phyloP scores from a whole-genome alignment of 192 early-diverging fungal genomes.

The Coemansia sp. region DNA sequence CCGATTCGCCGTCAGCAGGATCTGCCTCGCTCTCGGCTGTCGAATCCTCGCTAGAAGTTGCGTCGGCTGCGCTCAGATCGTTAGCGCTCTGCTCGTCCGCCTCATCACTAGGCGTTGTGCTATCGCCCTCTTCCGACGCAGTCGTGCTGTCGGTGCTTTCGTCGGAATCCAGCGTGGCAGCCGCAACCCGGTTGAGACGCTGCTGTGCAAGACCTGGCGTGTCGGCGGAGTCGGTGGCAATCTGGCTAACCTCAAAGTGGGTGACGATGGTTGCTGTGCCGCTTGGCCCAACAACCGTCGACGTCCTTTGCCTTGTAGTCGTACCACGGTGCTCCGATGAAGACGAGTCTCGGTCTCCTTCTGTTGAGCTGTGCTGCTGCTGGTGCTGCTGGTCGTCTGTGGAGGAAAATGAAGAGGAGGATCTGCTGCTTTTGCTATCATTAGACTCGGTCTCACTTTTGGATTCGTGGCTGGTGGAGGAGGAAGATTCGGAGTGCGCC shows the following conservation, averaged over 20 bases:
- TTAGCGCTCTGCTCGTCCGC: neutral
- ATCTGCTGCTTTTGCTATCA: neutral
- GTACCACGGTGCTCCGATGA: neutral
- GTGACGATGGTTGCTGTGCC: conserved; percentile 14
- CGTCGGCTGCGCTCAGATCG: neutral
- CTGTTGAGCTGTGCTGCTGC: neutral
- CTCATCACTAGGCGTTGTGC: neutral
- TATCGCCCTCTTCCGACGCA: neutral
- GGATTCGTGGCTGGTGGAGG: neutral
- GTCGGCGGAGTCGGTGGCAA: neutral
- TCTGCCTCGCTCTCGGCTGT: neutral
- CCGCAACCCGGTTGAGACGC: conserved; percentile 17
- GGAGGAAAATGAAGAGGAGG: neutral
- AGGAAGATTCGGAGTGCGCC: neutral
- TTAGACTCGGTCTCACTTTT: neutral
- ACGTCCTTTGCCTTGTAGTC: conserved; percentile 9
- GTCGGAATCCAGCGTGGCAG: neutral
- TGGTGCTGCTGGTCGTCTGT: neutral
- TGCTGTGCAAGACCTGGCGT: conserved; percentile 8
- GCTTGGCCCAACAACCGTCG: conserved; percentile 9
- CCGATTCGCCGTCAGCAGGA: neutral
- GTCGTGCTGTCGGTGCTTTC: conserved; percentile 4
- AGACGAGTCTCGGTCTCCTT: neutral
- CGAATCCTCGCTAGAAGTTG: neutral
- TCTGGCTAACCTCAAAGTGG: conserved; percentile 20